Evolutionary conservation across 768 basidiomycete species (phyloP), one percentile per base, ranked within the genome.

Genomic region (Rhizopogon vesiculosus): DNA sequence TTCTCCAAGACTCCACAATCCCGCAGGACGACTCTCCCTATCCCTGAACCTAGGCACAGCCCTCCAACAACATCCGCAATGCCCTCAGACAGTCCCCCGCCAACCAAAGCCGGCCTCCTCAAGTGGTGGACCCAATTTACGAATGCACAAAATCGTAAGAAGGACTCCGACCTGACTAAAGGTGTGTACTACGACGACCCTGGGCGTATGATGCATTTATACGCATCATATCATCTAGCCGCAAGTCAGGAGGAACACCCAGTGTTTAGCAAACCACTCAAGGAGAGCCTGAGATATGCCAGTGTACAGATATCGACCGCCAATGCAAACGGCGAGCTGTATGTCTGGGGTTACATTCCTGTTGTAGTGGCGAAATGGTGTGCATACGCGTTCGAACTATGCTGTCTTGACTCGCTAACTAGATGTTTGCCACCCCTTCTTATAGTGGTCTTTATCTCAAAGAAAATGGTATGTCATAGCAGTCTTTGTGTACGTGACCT

Each of bases 311-410:
- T 98, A 67, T 92, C 89, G 9, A 96, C 94, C 13, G 86, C 91
- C 6, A 89, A 88, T 56, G 78, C 87, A 10, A 83, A 83, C 57
- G 93, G 93, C 7, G 85, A 90, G 60, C 78, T 92, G 16, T 91
- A 90, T 67, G 88, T 93, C 5, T 95, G 91, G 89, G 93, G 95
- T 1, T 90, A 89, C 67, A 91, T 99, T 48, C 96, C 96, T 8
- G 92, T 98, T 42, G 94, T 98, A 51, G 96, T 99, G 42, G 96
- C 96, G 45, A 98, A 97, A 74, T 98, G 93, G 92, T 93, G 63
- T 64, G 86, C 25, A 25, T 4, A 25, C 73, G 52, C 45, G 18
- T 29, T 38, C 51, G 33, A 15, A 38, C 42, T 44, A 28, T 44
- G 51, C 29, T 28, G 1, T 8, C 16, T 41, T 48, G 22, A 44